Evolutionary conservation across 1,284 basidiomycete species (phyloP), one percentile per base, ranked within the genome.

Genomic region (Omphalotus olearius): DNA sequence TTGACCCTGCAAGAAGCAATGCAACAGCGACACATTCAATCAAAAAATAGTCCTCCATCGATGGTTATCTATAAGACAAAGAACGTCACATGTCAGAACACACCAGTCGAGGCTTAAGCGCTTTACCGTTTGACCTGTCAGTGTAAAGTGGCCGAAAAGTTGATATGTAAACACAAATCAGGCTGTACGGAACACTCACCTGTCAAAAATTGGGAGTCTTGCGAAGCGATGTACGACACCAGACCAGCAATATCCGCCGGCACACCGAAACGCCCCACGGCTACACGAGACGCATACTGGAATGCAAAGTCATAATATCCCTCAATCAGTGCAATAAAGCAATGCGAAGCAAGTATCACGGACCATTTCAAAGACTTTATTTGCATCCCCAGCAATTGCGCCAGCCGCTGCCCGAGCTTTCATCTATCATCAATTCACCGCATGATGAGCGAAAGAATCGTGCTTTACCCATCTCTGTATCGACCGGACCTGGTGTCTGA

Each of bases 181-280:
- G 18, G 11, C n/a, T 13, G 37, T 16, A 7, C 28, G 25, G 13
- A 18, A 4, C 6, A 28, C 43, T 46, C 18, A 60, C 64, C 64
- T 3, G 64, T 65, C 10, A 64, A 52, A 23, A 59, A 62, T 25
- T 55, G 45, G 18, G 62, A 52, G 1, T 55, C 46, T 25, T 61
- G 56, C 11, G 62, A 61, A 10, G 52, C 64, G 13, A 64, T 53
- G 47, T 59, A 65, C 7, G 62, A 62, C 0, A 59, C 60, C 1
- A 65, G 51, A 6, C 45, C 56, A 5, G 62, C 58, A 10, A 64
- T 46, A 18, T 65, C 64, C 28, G 60, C 59, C 2, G 62, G 61
- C 23, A 38, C 23, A 11, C 46, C 46, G 13, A 30, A 7, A 4
- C 52, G 23, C n/a, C 45, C 45, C 4, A 43, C n/a, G 17, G 50